Evolutionary conservation across 1,284 basidiomycete genomes (phyloP), one percentile per base, ranked within the genome.

Genomic region (Cerioporus squamosus): DNA sequence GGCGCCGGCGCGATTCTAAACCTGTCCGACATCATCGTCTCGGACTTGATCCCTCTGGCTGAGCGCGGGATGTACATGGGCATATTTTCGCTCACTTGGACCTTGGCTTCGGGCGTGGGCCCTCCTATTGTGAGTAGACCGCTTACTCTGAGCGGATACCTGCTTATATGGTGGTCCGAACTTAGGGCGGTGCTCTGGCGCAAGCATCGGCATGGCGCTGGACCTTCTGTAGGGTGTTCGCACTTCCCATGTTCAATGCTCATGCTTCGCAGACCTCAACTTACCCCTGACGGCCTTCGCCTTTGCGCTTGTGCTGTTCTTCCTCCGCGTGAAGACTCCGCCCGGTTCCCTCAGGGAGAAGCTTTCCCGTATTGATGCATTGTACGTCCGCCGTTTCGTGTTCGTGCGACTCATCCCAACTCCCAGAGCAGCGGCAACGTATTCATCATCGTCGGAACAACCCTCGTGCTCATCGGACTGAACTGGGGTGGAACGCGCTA

Each of bases 1-100:
- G 81, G 81, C 33, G 76, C 75, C n/a, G 81, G 81, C 1, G 79
- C 75, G 3, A 78, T 79, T 55, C 60, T 78, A 2, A 67, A 70
- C 1, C 63, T 81, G 8, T 68, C 74, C 2, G 71, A 76, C 38
- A 81, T 82, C 53, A 71, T 81, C 46, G 62, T 77, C 1, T 69
- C 77, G 14, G 81, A 83, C 65, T 68, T 84, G 51, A 69, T 74
- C 0, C 49, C 60, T 10, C 48, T 67, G 6, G 46, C 59, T 1
- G 55, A 63, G 31, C 51, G 66, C 18, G 66, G 63, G 18, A 57
- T 63, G 26, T 63, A 58, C 36, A 61, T 63, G 33, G 33, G 33
- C 9, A 14, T 36, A 6, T 36, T 36, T 36, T 6, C 12, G 14
- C 33, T 36, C 33, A 36, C 33, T 36, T 36, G 33, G 33, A 10